Evolutionary conservation across 352 stramenopile species (phyloP).

Genomic region (Pythium myriotylum): DNA sequence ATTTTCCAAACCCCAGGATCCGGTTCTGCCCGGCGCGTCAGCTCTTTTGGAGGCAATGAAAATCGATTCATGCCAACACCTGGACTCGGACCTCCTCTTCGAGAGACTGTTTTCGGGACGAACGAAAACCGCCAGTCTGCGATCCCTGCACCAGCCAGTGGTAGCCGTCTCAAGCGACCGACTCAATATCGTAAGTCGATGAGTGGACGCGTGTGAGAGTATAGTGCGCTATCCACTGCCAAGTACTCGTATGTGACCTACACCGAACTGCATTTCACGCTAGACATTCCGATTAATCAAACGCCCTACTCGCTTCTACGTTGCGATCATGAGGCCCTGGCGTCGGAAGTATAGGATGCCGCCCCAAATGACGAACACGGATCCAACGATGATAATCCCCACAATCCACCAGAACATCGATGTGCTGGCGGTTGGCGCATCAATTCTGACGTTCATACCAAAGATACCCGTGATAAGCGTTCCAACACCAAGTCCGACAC

Average conservation of each 20-base stretch:
- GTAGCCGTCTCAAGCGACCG: constrained; percentile 30
- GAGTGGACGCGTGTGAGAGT: constrained; percentile 20
- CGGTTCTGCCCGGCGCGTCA: constrained; percentile 21
- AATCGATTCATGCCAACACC: constrained; percentile 5
- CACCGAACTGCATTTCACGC: not conserved
- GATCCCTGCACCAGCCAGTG: constrained; percentile 1
- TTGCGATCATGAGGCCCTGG: constrained; percentile 28
- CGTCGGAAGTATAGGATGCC: constrained; percentile 32
- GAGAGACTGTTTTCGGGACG: no score
- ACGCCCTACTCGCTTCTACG: constrained; percentile 11
- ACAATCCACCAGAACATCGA: constrained; percentile 40
- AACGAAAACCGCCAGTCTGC: constrained; percentile 5
- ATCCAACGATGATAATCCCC: constrained; percentile 27
- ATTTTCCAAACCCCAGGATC: not conserved
- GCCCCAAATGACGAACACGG: constrained; percentile 28
- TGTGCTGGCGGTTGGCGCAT: constrained; percentile 24
- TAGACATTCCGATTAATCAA: not conserved
- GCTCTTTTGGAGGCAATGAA: constrained; percentile 20
- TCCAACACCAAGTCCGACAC: constrained; percentile 35
- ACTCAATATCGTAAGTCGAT: constrained; percentile 35
- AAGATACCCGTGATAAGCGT: constrained; percentile 47
- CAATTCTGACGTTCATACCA: constrained; percentile 50
- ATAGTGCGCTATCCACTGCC: not conserved
- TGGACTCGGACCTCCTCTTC: no score
- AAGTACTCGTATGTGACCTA: not conserved